Percentiles rank a stretch among this genome's conserved stretches.
phyloP scores from a whole-genome alignment of 1,284 basidiomycete species.

The Malassezia pachydermatis region DNA sequence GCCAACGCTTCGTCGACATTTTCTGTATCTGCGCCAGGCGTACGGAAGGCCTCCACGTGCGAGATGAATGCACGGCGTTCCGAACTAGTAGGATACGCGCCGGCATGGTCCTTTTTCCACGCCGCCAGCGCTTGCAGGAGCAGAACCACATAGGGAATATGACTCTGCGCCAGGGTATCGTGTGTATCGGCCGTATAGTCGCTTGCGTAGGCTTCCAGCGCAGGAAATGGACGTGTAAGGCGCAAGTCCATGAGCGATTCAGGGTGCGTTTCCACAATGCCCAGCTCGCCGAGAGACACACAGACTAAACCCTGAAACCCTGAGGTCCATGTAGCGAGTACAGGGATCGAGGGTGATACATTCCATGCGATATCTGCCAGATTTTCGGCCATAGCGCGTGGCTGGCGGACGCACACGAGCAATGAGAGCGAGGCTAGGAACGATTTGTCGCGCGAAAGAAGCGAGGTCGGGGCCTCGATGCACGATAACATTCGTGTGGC shows the following conservation, averaged over 20 bases:
- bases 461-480: background rate
- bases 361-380: slow-evolving; percentile 33
- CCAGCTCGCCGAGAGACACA: slow-evolving; percentile 35
- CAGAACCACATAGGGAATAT: slow-evolving; percentile 40
- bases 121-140: slow-evolving; percentile 63
- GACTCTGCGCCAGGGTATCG: slow-evolving; percentile 34
- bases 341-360: slow-evolving; percentile 27
- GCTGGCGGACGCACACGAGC: slow-evolving; percentile 61
- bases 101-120: slow-evolving; percentile 56
- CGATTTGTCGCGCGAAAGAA: slow-evolving; percentile 56
- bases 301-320: slow-evolving; percentile 38
- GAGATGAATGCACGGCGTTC: slow-evolving; percentile 74
- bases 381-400: slow-evolving; percentile 23
- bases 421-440: slow-evolving; percentile 60
- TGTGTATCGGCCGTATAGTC: slow-evolving; percentile 24
- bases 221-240: slow-evolving; percentile 77
- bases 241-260: slow-evolving; percentile 60
- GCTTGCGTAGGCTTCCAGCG: slow-evolving; percentile 26
- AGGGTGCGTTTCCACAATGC: slow-evolving; percentile 78
- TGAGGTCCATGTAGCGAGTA: slow-evolving; percentile 27
- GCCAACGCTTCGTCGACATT: slow-evolving; percentile 63
- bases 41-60: slow-evolving; percentile 55
- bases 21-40: slow-evolving; percentile 70
- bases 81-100: slow-evolving; percentile 53
- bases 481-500: slow-evolving; percentile 53